Evolutionary conservation across 345 rosid species (phyloP).

Genomic region (Eucalyptus shirleyi): DNA sequence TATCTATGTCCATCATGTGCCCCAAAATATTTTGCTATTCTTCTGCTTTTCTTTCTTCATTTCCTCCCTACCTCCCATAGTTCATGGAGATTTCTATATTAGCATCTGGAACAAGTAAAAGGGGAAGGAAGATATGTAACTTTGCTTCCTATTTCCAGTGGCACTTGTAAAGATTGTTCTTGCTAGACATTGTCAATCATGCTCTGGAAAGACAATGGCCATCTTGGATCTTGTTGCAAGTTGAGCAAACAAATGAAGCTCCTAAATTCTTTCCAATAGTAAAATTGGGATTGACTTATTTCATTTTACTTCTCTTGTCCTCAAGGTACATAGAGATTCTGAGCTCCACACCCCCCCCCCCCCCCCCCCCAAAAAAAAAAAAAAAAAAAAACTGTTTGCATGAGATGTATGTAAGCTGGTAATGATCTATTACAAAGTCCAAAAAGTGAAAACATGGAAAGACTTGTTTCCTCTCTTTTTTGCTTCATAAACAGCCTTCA

Average conservation of each 20-base stretch:
- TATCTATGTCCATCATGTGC: not conserved
- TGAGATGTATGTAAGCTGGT: not conserved
- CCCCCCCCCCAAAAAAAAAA: too few relatives aligned
- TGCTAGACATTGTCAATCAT: not conserved
- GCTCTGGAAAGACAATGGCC: not conserved
- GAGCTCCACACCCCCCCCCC: not conserved
- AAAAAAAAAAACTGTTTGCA: not conserved
- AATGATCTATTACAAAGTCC: not conserved
- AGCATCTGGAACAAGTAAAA: not conserved
- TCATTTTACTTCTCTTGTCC: not conserved
- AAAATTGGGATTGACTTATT: not conserved
- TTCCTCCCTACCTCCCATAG: not conserved
- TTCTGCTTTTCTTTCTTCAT: not conserved
- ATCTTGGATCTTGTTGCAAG: not conserved
- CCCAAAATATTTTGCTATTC: not conserved
- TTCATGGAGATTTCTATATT: not conserved
- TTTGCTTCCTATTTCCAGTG: not conserved
- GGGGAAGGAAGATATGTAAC: not conserved
- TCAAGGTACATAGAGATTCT: not conserved
- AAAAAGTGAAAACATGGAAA: not conserved
- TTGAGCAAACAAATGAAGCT: not conserved
- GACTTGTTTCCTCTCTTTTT: not conserved
- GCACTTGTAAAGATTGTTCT: not conserved
- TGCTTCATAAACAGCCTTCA: not conserved
- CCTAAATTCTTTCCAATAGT: not conserved